Evolutionary conservation across 73 alveolate species (phyloP), one percentile per base, ranked within the genome.

Genomic region (Effrenium voratum): DNA sequence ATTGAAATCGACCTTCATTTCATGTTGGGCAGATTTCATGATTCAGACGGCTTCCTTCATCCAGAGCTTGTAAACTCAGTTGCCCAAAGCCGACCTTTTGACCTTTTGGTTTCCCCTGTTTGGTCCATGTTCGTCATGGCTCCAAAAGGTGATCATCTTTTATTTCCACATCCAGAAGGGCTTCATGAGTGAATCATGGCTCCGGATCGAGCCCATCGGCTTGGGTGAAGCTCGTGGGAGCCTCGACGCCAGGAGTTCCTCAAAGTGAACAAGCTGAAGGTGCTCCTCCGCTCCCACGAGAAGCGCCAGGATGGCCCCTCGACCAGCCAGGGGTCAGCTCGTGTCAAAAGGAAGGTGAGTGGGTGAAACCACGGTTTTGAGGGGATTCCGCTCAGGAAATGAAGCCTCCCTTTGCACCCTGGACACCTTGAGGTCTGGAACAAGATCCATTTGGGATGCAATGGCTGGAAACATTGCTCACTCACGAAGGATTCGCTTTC

Each of bases 211-310:
- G 36, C 34, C 46, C 6, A 5, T 34, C 36, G 46, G 46, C 40
- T 28, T 66, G n/a, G 41, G 34, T 66, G 2, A 66, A 28, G 44
- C 63, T 52, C 26, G 8, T 0, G 79, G 40, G 16, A 10, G 43
- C 10, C 15, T 40, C 79, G 30, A 66, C 40, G 34, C 16, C 95
- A 87, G 95, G 95, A 87, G 84, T 87, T 87, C 38, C 49, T 87
- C 50, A 87, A 87, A 30, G 95, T 87, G 49, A 87, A 87, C 84
- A 87, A 87, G 83, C 83, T 87, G 95, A 87, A 87, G 84, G 95
- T 87, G 50, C 46, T 87, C 6, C 75, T 87, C 70, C 95, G 95
- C 26, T 87, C 95, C 32, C 95, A 87, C 63, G 95, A 87, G 95
- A 87, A 87, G 84, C 95, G 95, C 19, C 81, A 66, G 63, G 95